Evolutionary conservation across 331 rosid species (phyloP).

Genomic region (Malus hybrid): DNA sequence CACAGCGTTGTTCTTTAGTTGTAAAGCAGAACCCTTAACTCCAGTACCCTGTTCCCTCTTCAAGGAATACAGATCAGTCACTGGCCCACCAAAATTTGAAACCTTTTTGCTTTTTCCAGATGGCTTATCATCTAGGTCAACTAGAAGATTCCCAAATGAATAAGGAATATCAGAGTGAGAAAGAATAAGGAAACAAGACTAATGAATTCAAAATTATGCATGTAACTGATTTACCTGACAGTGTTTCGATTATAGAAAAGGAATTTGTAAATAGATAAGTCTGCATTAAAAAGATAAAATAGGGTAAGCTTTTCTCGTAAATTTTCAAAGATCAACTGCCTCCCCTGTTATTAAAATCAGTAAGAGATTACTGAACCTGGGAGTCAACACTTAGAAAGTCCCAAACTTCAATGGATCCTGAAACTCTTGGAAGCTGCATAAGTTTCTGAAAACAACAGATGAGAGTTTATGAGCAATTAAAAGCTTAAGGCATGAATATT

Average conservation of each 20-base stretch:
- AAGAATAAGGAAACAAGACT: slow-evolving; percentile 9
- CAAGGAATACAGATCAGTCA: slow-evolving; percentile 22
- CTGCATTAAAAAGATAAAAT: slow-evolving; percentile 40
- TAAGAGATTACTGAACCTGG: slow-evolving; percentile 48
- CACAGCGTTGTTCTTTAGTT: slow-evolving; percentile 35
- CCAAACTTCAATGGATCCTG: slow-evolving; percentile 98
- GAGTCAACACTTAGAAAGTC: slow-evolving; percentile 99
- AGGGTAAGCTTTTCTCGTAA: not conserved
- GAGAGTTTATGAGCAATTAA: slow-evolving; percentile 16
- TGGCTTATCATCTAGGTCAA: slow-evolving; percentile 54
- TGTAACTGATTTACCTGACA: slow-evolving; percentile 60
- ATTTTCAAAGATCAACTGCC: not conserved
- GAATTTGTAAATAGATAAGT: slow-evolving; percentile 84
- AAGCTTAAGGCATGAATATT: not conserved
- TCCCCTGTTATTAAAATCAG: not conserved
- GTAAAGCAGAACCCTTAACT: slow-evolving; percentile 50
- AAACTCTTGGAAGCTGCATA: slow-evolving; percentile 86
- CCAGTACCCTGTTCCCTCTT: slow-evolving; percentile 44
- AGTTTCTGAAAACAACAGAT: slow-evolving; percentile 54
- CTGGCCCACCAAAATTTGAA: slow-evolving; percentile 37
- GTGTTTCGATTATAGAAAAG: slow-evolving; percentile 81
- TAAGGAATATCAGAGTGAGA: slow-evolving; percentile 11
- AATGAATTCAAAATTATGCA: slow-evolving; percentile 15
- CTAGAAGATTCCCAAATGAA: slow-evolving; percentile 28
- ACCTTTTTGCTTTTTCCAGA: slow-evolving; percentile 49